These are phyloP conservation scores for Boletus insuetus DNA, from an alignment of 768 basidiomycete genomes.

Conservation along the genomic window DNA sequence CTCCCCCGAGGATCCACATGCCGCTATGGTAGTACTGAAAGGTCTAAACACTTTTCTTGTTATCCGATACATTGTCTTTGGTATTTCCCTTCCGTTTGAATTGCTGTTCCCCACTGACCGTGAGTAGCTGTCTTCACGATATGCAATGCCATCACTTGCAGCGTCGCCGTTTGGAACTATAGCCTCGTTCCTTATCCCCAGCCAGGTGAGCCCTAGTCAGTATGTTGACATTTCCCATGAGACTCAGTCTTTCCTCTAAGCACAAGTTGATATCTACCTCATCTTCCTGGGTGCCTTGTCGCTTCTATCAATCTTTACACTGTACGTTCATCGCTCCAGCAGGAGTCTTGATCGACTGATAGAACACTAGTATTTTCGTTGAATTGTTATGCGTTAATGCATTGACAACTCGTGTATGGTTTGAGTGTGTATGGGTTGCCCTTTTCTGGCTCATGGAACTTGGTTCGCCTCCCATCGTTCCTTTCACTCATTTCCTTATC, in stretches of 20 bases:
- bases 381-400: constrained; percentile 53
- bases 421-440: constrained; percentile 62
- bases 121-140: constrained; percentile 53
- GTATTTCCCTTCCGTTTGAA: constrained; percentile 32
- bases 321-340: constrained; percentile 41
- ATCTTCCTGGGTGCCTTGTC: constrained; percentile 57
- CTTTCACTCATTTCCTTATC: constrained; percentile 6
- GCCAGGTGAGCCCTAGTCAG: constrained; percentile 38
- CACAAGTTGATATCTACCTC: constrained; percentile 55
- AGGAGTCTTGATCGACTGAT: background rate
- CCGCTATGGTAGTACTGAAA: constrained; percentile 37
- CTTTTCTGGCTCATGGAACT: constrained; percentile 58
- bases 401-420: constrained; percentile 63
- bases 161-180: constrained; percentile 68
- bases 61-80: constrained; percentile 59
- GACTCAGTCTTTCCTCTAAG: constrained; percentile 27
- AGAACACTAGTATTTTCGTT: constrained; percentile 46
- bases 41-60: constrained; percentile 39
- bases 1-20: constrained; percentile 27
- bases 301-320: constrained; percentile 53
- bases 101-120: background rate
- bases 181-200: constrained; percentile 42
- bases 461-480: constrained; percentile 38
- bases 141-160: constrained; percentile 64
- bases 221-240: background rate